A percentile compares a stretch with the other conserved stretches of the same genome.
Conservation (phyloP, 768 basidiomycete species). For the Hericium coralloides region DNA sequence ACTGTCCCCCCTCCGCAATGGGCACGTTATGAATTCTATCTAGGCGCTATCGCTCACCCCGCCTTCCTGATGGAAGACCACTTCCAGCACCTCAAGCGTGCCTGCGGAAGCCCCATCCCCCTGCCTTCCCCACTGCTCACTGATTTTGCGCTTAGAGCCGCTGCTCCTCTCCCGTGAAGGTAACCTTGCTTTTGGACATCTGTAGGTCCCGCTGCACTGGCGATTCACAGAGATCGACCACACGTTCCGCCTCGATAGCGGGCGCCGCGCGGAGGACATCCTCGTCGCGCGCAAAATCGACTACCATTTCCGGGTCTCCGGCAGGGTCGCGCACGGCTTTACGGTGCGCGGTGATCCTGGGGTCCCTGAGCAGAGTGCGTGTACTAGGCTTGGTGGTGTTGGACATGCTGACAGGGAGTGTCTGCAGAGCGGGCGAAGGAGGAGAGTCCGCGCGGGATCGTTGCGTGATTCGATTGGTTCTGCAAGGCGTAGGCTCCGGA, state of each 20-base stretch:
- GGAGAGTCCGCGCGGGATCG: constrained; percentile 10
- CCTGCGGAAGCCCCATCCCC: background rate
- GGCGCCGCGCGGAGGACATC: constrained; percentile 48
- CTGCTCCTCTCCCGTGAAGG: constrained; percentile 49
- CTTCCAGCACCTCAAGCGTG: background rate
- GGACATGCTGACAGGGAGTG: background rate
- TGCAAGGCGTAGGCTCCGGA: background rate
- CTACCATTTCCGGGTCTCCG: constrained; percentile 53
- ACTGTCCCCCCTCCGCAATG: background rate
- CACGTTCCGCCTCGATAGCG: constrained; percentile 42
- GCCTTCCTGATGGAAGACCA: background rate
- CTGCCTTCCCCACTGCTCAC: no score
- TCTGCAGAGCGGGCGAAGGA: constrained; percentile 10
- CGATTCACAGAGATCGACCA: constrained; percentile 37
- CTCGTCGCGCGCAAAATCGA: constrained; percentile 38
- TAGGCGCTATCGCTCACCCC: constrained; percentile 1
- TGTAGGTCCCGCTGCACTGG: background rate
- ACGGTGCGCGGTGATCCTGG: constrained; percentile 22
- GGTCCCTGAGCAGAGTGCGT: constrained; percentile 7
- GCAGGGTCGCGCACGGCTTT: constrained; percentile 32
- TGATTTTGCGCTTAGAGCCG: constrained; percentile 29
- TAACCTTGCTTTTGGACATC: constrained; percentile 6
- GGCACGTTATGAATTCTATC: background rate
- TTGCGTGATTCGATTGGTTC: constrained; percentile 12
- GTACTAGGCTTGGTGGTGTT: background rate